Conservation (phyloP, 768 basidiomycete genomes). For the Suillus subalutaceus region DNA sequence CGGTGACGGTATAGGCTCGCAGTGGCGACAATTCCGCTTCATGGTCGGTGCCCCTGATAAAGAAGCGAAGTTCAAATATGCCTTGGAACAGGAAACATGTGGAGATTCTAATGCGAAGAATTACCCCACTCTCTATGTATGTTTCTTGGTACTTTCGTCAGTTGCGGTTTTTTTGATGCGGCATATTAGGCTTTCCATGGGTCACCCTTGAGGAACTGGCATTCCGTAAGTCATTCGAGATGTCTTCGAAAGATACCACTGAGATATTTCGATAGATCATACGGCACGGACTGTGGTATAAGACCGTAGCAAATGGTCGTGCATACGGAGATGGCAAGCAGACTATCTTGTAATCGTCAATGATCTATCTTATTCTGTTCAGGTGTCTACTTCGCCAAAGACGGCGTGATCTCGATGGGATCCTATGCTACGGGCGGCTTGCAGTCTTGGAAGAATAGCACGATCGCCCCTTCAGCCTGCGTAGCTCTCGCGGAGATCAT, state of each 20-base stretch:
- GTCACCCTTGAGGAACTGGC: slow-evolving; percentile 67
- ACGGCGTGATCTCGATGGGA: slow-evolving; percentile 51
- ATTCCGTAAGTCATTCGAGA: slow-evolving; percentile 49
- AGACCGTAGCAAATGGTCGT: slow-evolving; percentile 56
- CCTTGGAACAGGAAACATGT: slow-evolving; percentile 42
- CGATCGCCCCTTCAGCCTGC: slow-evolving; percentile 47
- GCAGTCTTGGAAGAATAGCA: slow-evolving; percentile 55
- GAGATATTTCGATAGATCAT: slow-evolving; percentile 51
- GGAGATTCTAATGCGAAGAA: slow-evolving; percentile 41
- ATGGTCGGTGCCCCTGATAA: slow-evolving; percentile 73
- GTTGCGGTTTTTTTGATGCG: background rate
- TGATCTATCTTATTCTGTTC: background rate
- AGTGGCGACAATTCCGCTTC: slow-evolving; percentile 68
- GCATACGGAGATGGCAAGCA: slow-evolving; percentile 61
- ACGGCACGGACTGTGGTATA: slow-evolving; percentile 71
- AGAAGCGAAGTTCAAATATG: slow-evolving; percentile 62
- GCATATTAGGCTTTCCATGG: slow-evolving; percentile 67
- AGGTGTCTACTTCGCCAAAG: slow-evolving; percentile 74
- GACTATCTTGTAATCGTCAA: background rate
- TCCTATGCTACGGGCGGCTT: slow-evolving; percentile 40
- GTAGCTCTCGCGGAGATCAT: slow-evolving; percentile 68
- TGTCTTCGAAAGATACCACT: background rate
- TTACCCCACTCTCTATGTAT: slow-evolving; percentile 31
- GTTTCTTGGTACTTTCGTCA: background rate
- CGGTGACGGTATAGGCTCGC: slow-evolving; percentile 34